These are phyloP conservation scores for Priceomyces melissophilus DNA, from an alignment of 805 yeast species.

Conservation along the genomic window DNA sequence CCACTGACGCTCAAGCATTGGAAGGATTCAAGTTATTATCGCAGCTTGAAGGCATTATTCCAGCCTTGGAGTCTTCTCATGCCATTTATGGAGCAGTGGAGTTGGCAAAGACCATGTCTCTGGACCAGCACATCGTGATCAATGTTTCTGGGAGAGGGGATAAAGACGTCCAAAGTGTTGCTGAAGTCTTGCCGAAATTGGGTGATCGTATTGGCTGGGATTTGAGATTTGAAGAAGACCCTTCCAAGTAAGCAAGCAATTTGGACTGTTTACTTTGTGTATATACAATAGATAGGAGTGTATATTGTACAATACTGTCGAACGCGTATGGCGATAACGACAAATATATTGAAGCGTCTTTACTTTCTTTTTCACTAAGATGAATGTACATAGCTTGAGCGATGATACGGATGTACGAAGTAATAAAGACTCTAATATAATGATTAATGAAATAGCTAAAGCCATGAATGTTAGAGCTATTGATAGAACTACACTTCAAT, in stretches of 20 bases:
- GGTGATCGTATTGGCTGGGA: conserved; percentile 97
- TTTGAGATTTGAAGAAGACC: conserved; percentile 71
- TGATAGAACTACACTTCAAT: conserved; percentile 26
- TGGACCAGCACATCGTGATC: conserved; percentile 79
- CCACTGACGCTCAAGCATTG: conserved; percentile 93
- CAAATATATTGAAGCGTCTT: too few relatives aligned
- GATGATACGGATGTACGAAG: too few relatives aligned
- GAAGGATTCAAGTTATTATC: conserved; percentile 85
- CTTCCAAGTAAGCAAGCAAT: conserved; percentile 30
- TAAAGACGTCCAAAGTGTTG: conserved; percentile 97
- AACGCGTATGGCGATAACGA: too few relatives aligned
- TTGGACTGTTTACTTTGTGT: conserved; percentile 1
- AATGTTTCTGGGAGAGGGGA: conserved; percentile 98
- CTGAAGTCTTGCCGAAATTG: conserved; percentile 82
- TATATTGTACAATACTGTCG: too few relatives aligned
- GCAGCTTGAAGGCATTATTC: conserved; percentile 96
- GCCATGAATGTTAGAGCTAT: conserved; percentile 18
- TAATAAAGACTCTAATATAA: background rate
- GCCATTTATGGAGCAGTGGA: conserved; percentile 90
- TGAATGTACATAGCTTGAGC: too few relatives aligned
- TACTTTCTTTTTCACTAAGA: too few relatives aligned
- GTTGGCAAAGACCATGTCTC: conserved; percentile 75
- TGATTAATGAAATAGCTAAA: background rate
- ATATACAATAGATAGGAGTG: background rate
- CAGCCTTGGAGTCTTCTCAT: conserved; percentile 97